phyloP scores from a whole-genome alignment of 1,139 yeast species.

The Taphrina populina region DNA sequence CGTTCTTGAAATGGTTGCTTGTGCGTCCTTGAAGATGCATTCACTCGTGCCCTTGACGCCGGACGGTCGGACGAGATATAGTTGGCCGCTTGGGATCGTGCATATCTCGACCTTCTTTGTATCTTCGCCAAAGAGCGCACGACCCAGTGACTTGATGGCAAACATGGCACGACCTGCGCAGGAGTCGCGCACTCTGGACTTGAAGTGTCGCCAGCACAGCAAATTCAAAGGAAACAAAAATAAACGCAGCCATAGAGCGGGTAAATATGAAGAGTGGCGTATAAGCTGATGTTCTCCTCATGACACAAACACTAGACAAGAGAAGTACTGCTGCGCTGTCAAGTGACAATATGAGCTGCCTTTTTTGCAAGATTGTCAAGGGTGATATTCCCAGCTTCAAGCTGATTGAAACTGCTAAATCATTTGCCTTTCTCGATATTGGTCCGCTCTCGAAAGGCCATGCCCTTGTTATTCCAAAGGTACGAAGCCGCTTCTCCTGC shows the following conservation, averaged over 20 bases:
- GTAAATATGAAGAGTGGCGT: too few species aligned
- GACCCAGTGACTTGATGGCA: constrained; percentile 34
- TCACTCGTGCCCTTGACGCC: constrained; percentile 87
- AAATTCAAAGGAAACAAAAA: too few species aligned
- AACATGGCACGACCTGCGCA: too few species aligned
- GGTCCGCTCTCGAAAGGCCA: constrained; percentile 90
- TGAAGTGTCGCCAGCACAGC: too few species aligned
- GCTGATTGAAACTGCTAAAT: constrained; percentile 72
- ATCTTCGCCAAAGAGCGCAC: constrained; percentile 45
- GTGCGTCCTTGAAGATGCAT: constrained; percentile 56
- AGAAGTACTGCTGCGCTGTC: too few species aligned
- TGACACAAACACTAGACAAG: too few species aligned
- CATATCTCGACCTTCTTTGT: constrained; percentile 60
- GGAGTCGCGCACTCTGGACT: too few species aligned
- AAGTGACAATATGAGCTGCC: constrained; percentile 51
- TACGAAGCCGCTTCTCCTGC: constrained; percentile 1
- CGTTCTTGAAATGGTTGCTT: constrained; percentile 52
- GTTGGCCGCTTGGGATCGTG: constrained; percentile 74
- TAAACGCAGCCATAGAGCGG: too few species aligned
- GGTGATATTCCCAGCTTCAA: constrained; percentile 49
- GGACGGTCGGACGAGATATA: constrained; percentile 68
- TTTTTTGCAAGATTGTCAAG: constrained; percentile 88
- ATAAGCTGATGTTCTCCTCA: too few species aligned
- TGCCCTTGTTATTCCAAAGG: constrained; percentile 71
- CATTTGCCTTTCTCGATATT: constrained; percentile 78